Evolutionary conservation across 2,329 filamentous ascomycete species (phyloP), one percentile per base, ranked within the genome.

Genomic region (Cladosporium sp.): DNA sequence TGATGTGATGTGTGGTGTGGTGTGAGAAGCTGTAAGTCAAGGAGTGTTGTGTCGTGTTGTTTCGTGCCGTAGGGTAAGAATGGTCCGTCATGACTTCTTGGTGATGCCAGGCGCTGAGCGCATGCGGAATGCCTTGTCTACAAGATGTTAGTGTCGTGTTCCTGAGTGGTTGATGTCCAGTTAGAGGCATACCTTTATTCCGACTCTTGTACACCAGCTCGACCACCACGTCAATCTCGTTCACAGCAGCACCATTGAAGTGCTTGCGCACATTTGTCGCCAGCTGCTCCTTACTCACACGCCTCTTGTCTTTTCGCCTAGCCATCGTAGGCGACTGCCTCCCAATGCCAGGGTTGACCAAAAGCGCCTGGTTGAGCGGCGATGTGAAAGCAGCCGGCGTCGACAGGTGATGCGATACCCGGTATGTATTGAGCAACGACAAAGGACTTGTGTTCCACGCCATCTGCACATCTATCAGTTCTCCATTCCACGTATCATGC

Each of bases 201-300:
- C 84, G 83, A 33, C 91, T 84, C 74, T 88, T 90, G 82, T 92
- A 91, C 67, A 93, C 82, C 75, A 92, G 87, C 69, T 91, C 90
- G 65, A 93, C 90, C 65, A 95, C 90, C 69, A 93, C 89, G 72
- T 95, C 91, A 74, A 89, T 92, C 80, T 96, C 92, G 69, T 88
- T 89, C 49, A 94, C 86, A 18, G 89, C 90, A 69, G 91, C 83
- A 37, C 87, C 88, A 75, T 95, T 95, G 80, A 95, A 95, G 78
- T 95, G 91, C 76, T 92, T 93, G 69, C 91, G 84, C 58, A 93
- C 89, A 1, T 86, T 84, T 69, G 88, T 83, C 10, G 90, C 89
- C 64, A 96, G 81, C 69, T 91, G 85, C 44, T 92, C 88, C 75
- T 91, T 91, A 72, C 85, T 86, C 75, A 93, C 88, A 64, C 89